Evolutionary conservation across 2,329 filamentous ascomycete species (phyloP), one percentile per base, ranked within the genome.

Genomic region (Akanthomyces uredinophilus): DNA sequence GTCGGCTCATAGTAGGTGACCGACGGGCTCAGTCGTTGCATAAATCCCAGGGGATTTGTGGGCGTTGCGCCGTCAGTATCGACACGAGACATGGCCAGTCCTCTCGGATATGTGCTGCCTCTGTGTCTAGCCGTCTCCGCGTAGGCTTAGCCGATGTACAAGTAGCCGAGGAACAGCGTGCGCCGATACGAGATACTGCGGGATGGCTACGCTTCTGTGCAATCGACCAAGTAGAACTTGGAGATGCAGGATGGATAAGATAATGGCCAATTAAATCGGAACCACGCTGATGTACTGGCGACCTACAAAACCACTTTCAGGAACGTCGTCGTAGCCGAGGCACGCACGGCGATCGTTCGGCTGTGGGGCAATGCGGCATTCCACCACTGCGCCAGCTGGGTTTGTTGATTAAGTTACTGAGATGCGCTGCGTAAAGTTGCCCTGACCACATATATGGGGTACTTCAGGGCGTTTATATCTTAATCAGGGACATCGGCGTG

Each of bases 1-100:
- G 62, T 50, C 37, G 50, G 75, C 2, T 71, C 69, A 64, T 74
- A 74, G 65, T 77, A 69, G 55, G 75, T 72, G 16, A 76, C 73
- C 22, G 68, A 66, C 18, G 73, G 68, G n/a, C 73, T 75, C 53
- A 80, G 70, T n/a, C 60, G 52, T 27, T 55, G 24, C 60, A 62
- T 62, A 18, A 55, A 62, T 7, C 52, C 52, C 6, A 62, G 60
- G 5, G 60, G 46, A 13, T 52, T 29, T 24, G 32, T n/a, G 14
- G 35, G 53, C n/a, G 8, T 27, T n/a, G 47, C 14, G 27, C 24
- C 37, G 3, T 55, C n/a, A 5, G 41, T 29, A 32, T 24, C 16
- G 20, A 32, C 14, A 13, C 20, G 32, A 27, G 53, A 49, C 53
- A 62, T 62, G 44, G 24, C 50, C 18, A 14, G 20, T 56, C 32